Conservation (phyloP, 2,329 filamentous ascomycete species). For the Aureobasidium sp. region DNA sequence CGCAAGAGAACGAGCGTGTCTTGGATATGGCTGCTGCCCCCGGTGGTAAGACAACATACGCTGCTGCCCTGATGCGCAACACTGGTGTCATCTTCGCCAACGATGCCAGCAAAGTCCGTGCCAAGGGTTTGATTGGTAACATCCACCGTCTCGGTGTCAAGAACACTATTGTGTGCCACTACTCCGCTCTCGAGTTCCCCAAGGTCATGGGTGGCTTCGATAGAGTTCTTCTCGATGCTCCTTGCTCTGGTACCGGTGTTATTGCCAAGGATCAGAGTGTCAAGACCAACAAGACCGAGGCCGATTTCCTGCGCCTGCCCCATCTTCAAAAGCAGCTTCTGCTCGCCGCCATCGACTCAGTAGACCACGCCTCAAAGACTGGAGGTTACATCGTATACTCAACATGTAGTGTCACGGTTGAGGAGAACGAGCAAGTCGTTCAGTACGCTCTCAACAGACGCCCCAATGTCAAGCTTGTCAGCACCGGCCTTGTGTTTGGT, state of each 20-base stretch:
- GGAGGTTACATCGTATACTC: conserved; percentile 96
- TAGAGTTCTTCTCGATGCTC: conserved; percentile 85
- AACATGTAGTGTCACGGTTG: conserved; percentile 88
- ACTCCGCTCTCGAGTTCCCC: conserved; percentile 90
- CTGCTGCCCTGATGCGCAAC: conserved; percentile 96
- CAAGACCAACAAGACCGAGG: conserved; percentile 96
- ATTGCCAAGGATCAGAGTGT: conserved; percentile 95
- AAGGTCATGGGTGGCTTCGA: conserved; percentile 94
- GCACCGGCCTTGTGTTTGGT: conserved; percentile 83
- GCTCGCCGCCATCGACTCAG: conserved; percentile 87
- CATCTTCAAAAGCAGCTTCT: conserved; percentile 94
- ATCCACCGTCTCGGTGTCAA: conserved; percentile 89
- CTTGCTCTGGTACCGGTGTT: conserved; percentile 93
- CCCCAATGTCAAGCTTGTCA: conserved; percentile 88
- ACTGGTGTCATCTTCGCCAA: conserved; percentile 94
- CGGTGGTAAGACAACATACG: conserved; percentile 92
- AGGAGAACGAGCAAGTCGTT: conserved; percentile 90
- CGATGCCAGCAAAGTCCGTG: conserved; percentile 86
- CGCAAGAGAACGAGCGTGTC: conserved; percentile 84
- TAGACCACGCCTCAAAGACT: conserved; percentile 84
- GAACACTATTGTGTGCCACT: conserved; percentile 92
- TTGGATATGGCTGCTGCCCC: conserved; percentile 94
- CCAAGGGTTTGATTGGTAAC: conserved; percentile 96
- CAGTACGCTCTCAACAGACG: conserved; percentile 87
- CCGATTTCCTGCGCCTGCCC: conserved; percentile 86